A percentile compares a stretch with the other conserved stretches of the same genome.
These are phyloP conservation scores for Acer yangbiense DNA, from an alignment of 345 rosid genomes.

Conservation along the genomic window DNA sequence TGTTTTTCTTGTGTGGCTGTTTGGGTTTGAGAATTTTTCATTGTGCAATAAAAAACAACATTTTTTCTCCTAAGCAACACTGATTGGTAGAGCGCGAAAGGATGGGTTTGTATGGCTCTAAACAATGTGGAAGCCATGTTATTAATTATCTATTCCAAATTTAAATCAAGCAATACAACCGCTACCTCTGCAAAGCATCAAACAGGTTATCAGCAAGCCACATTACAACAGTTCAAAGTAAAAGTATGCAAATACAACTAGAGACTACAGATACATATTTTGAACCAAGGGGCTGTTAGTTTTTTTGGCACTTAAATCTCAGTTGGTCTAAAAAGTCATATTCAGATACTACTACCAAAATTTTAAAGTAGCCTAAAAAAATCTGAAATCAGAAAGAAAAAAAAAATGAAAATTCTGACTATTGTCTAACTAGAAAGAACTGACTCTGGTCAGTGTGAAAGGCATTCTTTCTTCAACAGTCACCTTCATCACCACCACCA, in stretches of 20 bases:
- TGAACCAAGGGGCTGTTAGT: not conserved
- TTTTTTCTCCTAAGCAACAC: constrained; percentile 50
- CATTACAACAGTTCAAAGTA: not conserved
- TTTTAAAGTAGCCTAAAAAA: not conserved
- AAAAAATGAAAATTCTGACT: not conserved
- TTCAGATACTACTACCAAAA: too few species aligned
- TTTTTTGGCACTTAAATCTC: not conserved
- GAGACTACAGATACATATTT: too few species aligned
- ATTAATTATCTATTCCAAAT: constrained; percentile 6
- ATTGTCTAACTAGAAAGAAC: not conserved
- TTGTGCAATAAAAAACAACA: constrained; percentile 42
- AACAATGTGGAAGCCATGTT: constrained; percentile 65
- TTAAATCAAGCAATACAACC: constrained; percentile 13
- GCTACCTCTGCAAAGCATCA: constrained; percentile 37
- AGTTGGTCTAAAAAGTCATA: not conserved
- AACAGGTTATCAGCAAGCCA: constrained; percentile 29
- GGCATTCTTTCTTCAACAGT: not conserved
- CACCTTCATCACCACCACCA: not conserved
- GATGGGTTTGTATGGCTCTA: constrained; percentile 53
- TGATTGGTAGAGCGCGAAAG: constrained; percentile 44
- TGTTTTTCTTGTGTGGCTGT: constrained; percentile 55
- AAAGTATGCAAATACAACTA: not conserved
- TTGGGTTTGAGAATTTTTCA: constrained; percentile 45
- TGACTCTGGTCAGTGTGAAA: not conserved
- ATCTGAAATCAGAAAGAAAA: not conserved